These are phyloP conservation scores for Puccinia polysora DNA, from an alignment of 1,284 basidiomycete species.

Conservation along the genomic window DNA sequence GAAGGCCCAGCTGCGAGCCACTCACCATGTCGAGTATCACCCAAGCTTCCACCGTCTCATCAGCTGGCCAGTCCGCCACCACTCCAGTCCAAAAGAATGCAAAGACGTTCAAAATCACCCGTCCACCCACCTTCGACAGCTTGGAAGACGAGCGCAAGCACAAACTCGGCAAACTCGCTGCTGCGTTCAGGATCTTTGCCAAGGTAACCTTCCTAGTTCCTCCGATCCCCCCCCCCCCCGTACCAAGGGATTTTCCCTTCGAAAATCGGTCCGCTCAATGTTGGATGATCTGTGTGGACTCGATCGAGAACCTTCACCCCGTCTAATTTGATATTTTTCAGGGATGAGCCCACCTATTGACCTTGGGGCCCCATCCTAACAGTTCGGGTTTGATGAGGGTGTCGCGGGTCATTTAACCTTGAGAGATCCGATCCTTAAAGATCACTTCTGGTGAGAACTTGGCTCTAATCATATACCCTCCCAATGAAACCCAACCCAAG, in stretches of 20 bases:
- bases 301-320: background rate
- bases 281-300: no score
- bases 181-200: constrained; percentile 58
- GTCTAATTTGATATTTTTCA: background rate
- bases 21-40: no score
- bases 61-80: no score
- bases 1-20: no score
- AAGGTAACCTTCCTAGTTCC: no score
- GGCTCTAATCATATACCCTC: constrained; percentile 49
- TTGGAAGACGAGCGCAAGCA: constrained; percentile 58
- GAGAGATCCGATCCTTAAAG: constrained; percentile 58
- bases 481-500: no score
- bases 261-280: no score
- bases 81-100: constrained; percentile 42
- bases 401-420: constrained; percentile 65
- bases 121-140: constrained; percentile 53
- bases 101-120: constrained; percentile 41
- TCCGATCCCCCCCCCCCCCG: no score
- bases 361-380: background rate
- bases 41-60: no score
- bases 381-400: constrained; percentile 42
- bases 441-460: constrained; percentile 60
- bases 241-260: no score
- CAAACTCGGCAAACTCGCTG: constrained; percentile 59
- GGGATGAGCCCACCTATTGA: background rate